A percentile compares a stretch with the other conserved stretches of the same genome.
Conservation (phyloP, 306 rosid species). For the Pyrus bretschneideri region DNA sequence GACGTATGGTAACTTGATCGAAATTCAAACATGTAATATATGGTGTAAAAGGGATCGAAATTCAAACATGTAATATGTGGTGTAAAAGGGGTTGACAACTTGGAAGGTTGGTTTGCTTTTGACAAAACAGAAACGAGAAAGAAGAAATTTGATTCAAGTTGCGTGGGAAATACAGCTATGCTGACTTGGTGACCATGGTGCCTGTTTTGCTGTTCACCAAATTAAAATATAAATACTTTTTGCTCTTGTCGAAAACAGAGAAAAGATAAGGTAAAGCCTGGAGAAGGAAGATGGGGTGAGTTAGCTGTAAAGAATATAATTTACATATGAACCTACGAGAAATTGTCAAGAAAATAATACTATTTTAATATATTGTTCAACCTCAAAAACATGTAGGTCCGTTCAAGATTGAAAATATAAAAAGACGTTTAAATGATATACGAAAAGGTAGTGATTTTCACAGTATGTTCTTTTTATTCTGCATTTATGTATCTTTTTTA, state of each 20-base stretch:
- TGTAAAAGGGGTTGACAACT: not conserved
- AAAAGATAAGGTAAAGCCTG: not conserved
- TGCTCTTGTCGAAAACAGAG: not conserved
- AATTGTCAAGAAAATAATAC: no score
- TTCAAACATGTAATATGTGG: not conserved
- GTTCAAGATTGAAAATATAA: not conserved
- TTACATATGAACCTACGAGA: no score
- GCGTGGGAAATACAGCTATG: conserved; percentile 2
- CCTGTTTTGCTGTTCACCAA: not conserved
- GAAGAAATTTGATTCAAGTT: not conserved
- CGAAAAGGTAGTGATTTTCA: not conserved
- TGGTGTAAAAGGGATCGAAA: not conserved
- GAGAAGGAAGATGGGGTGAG: not conserved
- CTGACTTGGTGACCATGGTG: not conserved
- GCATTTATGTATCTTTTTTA: not conserved
- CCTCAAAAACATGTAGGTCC: not conserved
- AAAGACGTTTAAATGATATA: no score
- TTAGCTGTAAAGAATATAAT: not conserved
- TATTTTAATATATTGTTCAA: not conserved
- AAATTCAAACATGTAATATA: not conserved
- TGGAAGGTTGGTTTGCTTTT: not conserved
- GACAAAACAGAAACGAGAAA: not conserved
- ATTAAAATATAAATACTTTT: not conserved
- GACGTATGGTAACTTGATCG: no score
- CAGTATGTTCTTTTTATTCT: not conserved